Base-by-base conservation (phyloP, 1,139 yeast genomes). In the Scheffersomyces stambukii region DNA sequence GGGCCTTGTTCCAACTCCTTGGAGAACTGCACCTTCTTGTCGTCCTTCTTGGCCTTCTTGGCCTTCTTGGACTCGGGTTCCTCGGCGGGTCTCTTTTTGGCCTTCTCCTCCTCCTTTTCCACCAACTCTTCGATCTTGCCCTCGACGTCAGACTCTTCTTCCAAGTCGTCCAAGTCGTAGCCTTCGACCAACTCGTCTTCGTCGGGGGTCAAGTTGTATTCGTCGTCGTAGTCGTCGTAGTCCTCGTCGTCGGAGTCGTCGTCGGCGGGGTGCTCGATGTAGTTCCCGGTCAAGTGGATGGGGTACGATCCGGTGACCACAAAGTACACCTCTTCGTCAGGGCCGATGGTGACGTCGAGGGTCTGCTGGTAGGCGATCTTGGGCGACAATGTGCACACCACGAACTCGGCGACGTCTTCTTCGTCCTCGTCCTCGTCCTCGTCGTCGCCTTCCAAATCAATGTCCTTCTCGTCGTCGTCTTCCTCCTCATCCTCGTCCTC, bases 221-320 rank as follows among this genome's bases (percentile, higher is more conserved):
- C 95, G 33, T 79, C 89, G 23, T 69, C 75, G 33, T 67, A 67
- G 25, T 56, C 60, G 32, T 64, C 66, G 29, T 64, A 64, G 33
- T 65, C 74, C 28, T 65, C 72, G 30, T 73, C 80, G 28, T 64
- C 76, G 33, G 70, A 63, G 21, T 70, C 81, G 32, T 73, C 82
- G 45, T 82, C 93, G 44, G 79, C 88, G 57, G 97, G 96, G 61
- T 88, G 96, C 54, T 84, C 93, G 53, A 91, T 81, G 65, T 81
- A 86, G 79, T 91, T 89, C 70, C 99, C 99, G 48, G 86, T 73
- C 52, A 91, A 70, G 60, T 89, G 94, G 45, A 91, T 71, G 46
- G 95, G 83, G 68, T 86, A 88, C 21, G 97, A 88, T 48, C 98
- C 98, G 42, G 95, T 82, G 37, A 85, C 96, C 50, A 86, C 93